Base-by-base conservation (phyloP, 2,329 filamentous ascomycete genomes). In the Mycosphaerella arachidis region DNA sequence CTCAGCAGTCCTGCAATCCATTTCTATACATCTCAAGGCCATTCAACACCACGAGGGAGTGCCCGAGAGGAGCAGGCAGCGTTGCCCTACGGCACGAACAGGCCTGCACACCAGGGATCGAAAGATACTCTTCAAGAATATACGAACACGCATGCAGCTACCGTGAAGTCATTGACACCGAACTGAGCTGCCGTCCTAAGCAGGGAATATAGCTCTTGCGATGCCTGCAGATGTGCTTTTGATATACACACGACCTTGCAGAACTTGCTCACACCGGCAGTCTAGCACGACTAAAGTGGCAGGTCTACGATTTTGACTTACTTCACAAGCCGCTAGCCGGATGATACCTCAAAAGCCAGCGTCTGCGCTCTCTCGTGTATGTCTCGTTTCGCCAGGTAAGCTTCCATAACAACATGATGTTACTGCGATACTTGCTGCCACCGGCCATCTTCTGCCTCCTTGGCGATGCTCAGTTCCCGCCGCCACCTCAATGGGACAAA, bases 401-500 rank as follows among this genome's bases (percentile, higher is more conserved):
- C 12, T n/a, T 6, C n/a, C 12, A 43, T 33, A 10, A 6, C 37
- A 43, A 6, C 37, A 43, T n/a, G 12, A 13, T n/a, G 37, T n/a
- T 43, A 18, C 37, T 43, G 3, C 37, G 37, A 10, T 8, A 37
- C 16, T 13, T 37, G 9, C 9, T 37, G 8, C 2, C 33, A 37
- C 16, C 16, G 33, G 33, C 33, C 9, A 13, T 13, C 16, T 8
- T 37, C 16, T 4, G 3, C 9, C 9, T 37, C 6, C 8, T 9
- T 13, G 16, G 33, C 6, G 9, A 37, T 30, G 58, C 55, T 46
- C 60, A 63, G 35, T 65, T 65, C 24, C 63, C 63, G 8, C 55
- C 61, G n/a, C 37, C 51, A n/a, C 61, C 61, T n/a, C 31, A 58
- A 37, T 61, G 58, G 10, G 35, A 61, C 8, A 63, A 53, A 12